Conservation (phyloP, 1,139 yeast species). For the Sugiyamaella paludigena region DNA sequence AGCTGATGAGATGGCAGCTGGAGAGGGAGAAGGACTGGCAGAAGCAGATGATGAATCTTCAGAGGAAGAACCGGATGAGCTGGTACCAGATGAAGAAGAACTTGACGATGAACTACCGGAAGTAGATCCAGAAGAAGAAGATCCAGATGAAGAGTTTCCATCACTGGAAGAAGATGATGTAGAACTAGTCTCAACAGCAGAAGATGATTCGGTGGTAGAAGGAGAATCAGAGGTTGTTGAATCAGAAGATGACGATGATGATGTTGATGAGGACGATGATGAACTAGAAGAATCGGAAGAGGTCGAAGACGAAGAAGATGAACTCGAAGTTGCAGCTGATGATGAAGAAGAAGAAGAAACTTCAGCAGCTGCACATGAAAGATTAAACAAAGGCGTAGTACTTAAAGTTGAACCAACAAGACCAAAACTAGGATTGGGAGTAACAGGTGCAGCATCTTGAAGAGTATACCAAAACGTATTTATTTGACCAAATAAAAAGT, state of each 20-base stretch:
- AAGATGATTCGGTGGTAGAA: not conserved
- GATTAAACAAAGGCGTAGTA: conserved; percentile 23
- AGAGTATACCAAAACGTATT: conserved; percentile 29
- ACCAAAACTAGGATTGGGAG: conserved; percentile 27
- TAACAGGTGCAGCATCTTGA: conserved; percentile 20
- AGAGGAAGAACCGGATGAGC: conserved; percentile 1
- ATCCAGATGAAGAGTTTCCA: not conserved
- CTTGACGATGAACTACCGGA: not conserved
- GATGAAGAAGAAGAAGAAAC: conserved; percentile 16
- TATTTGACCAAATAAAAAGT: conserved; percentile 19
- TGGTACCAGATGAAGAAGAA: not conserved
- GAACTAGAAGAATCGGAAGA: not conserved
- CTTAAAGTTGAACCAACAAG: conserved; percentile 21
- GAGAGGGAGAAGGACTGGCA: conserved; percentile 6
- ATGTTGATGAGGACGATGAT: not conserved
- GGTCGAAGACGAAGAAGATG: conserved; percentile 1
- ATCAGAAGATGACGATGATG: not conserved
- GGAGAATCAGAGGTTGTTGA: conserved; percentile 1
- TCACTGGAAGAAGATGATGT: not conserved
- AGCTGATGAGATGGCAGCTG: conserved; percentile 3
- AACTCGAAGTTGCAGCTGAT: conserved; percentile 8
- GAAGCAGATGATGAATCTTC: conserved; percentile 1
- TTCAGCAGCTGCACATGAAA: conserved; percentile 21
- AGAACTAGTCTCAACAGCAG: conserved; percentile 2
- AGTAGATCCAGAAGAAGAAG: conserved; percentile 1